A percentile compares a stretch with the other conserved stretches of the same genome.
Evolutionary conservation across 2,329 filamentous ascomycete genomes (phyloP).

Genomic region (Cephalotrichum gorgonifer): DNA sequence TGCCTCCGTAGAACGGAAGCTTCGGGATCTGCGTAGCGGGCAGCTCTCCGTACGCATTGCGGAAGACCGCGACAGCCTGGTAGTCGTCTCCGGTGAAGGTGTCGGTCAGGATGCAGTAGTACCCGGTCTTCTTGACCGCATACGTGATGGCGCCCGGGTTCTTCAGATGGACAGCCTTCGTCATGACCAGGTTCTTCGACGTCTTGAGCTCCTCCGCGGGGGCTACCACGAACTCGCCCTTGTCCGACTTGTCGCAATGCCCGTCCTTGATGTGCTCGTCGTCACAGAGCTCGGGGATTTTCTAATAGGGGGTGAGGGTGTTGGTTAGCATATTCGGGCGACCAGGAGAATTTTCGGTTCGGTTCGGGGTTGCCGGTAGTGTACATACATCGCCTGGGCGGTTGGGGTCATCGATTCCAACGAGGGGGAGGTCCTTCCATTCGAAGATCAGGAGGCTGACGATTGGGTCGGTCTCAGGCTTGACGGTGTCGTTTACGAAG

Average conservation of each 20-base stretch:
- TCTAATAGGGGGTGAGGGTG: constrained; percentile 6
- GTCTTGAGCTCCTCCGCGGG: constrained; percentile 55
- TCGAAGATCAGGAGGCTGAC: constrained; percentile 88
- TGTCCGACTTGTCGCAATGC: constrained; percentile 65
- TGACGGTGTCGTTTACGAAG: constrained; percentile 53
- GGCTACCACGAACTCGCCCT: constrained; percentile 75
- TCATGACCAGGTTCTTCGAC: constrained; percentile 64
- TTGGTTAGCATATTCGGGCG: neutral
- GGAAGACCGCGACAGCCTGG: constrained; percentile 75
- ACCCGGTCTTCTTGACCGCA: constrained; percentile 78
- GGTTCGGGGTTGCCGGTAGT: constrained; percentile 1
- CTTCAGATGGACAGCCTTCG: constrained; percentile 73
- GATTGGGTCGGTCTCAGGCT: constrained; percentile 54
- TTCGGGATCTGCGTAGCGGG: constrained; percentile 94
- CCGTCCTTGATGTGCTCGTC: constrained; percentile 55
- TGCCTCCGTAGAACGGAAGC: constrained; percentile 89
- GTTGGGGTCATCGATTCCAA: constrained; percentile 56
- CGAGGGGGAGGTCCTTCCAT: constrained; percentile 73
- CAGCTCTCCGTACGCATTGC: constrained; percentile 93
- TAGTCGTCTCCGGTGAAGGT: constrained; percentile 61
- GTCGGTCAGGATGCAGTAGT: constrained; percentile 84
- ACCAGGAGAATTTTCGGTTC: neutral
- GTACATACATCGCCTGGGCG: constrained; percentile 41
- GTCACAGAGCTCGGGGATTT: constrained; percentile 58
- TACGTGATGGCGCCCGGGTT: constrained; percentile 68